Conservation (phyloP, 495 filamentous ascomycete genomes). For the Penicilliopsis zonata region DNA sequence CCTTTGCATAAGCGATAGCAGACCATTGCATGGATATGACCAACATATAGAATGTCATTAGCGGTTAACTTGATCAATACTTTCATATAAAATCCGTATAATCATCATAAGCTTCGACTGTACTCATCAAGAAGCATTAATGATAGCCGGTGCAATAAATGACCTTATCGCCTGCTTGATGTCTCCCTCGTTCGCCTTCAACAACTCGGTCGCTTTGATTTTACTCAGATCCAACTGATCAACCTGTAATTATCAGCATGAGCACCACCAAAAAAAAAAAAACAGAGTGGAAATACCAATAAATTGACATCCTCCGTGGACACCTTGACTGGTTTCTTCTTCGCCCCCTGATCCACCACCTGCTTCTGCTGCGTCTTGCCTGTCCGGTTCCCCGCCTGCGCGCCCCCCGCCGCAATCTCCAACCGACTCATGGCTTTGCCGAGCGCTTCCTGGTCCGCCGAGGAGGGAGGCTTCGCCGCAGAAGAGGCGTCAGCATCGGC, state of each 20-base stretch:
- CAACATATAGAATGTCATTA: neutral
- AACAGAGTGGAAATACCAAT: slow-evolving; percentile 36
- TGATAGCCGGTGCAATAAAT: slow-evolving; percentile 32
- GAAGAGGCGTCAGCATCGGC: slow-evolving; percentile 24
- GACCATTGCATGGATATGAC: neutral
- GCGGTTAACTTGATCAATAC: too few relatives aligned
- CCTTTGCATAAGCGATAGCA: neutral
- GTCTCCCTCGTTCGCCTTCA: slow-evolving; percentile 70
- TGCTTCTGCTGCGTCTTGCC: slow-evolving; percentile 27
- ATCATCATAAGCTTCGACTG: neutral
- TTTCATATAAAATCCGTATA: too few relatives aligned
- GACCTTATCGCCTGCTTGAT: slow-evolving; percentile 57
- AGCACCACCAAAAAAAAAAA: neutral
- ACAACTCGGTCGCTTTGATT: slow-evolving; percentile 69
- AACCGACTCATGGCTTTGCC: slow-evolving; percentile 71
- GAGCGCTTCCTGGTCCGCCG: slow-evolving; percentile 67
- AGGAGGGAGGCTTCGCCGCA: slow-evolving; percentile 28
- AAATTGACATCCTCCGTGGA: slow-evolving; percentile 52
- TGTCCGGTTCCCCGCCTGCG: slow-evolving; percentile 6
- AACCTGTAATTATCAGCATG: slow-evolving; percentile 34
- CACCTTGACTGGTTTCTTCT: slow-evolving; percentile 51
- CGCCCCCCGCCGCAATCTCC: slow-evolving; percentile 32
- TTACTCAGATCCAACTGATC: slow-evolving; percentile 72
- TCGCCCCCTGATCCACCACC: slow-evolving; percentile 16
- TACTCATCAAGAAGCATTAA: slow-evolving; percentile 10